Evolutionary conservation across 1,284 basidiomycete genomes (phyloP).

Genomic region (Agaricales sp.): DNA sequence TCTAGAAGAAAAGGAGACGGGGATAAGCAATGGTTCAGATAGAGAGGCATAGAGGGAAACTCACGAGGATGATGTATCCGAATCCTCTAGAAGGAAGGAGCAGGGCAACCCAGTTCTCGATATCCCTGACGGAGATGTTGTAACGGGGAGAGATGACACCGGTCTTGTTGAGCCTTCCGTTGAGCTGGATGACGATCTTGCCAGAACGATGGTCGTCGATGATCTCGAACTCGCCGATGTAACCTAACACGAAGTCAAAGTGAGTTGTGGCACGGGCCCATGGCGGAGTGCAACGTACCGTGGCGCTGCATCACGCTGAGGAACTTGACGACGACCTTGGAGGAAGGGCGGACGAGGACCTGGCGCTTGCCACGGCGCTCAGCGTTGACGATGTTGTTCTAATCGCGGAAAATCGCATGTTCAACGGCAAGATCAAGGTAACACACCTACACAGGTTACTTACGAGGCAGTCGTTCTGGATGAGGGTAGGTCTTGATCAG

Average conservation of each 20-base stretch:
- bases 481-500: neutral
- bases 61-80: conserved; percentile 87
- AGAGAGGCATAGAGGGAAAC: conserved; percentile 16
- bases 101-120: conserved; percentile 92
- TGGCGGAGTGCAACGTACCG: conserved; percentile 46
- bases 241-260: conserved; percentile 46
- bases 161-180: conserved; percentile 97
- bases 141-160: conserved; percentile 98
- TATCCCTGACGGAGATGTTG: conserved; percentile 91
- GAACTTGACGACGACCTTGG: conserved; percentile 95
- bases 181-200: conserved; percentile 98
- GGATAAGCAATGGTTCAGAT: neutral
- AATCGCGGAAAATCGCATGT: neutral
- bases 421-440: neutral
- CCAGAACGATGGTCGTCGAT: conserved; percentile 99
- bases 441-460: conserved; percentile 20
- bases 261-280: conserved; percentile 5
- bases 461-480: conserved; percentile 74
- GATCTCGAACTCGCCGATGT: conserved; percentile 99
- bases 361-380: conserved; percentile 97
- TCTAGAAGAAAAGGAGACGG: conserved; percentile 32
- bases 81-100: conserved; percentile 92
- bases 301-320: conserved; percentile 96
- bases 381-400: conserved; percentile 98
- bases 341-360: conserved; percentile 90